Percentiles rank a stretch among this genome's conserved stretches.
phyloP scores from a whole-genome alignment of 371 early-diverging fungal genomes.

The Basidiobolus meristosporus region DNA sequence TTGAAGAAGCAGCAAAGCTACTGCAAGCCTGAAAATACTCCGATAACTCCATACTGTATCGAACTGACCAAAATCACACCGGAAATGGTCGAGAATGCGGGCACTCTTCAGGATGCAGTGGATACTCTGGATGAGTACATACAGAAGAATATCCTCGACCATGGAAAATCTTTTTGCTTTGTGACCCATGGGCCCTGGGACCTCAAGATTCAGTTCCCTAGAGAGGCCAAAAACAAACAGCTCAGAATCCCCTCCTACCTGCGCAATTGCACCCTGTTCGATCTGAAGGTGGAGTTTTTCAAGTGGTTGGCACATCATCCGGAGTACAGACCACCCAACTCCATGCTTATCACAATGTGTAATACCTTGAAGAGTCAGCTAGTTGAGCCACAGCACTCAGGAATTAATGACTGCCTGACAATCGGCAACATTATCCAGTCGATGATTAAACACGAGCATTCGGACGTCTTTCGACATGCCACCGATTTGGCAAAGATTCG shows the following conservation, averaged over 20 bases:
- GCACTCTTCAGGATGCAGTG: conserved; percentile 34
- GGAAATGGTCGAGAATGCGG: conserved; percentile 23
- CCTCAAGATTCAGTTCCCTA: conserved; percentile 44
- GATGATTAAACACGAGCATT: background rate
- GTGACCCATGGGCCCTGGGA: conserved; percentile 61
- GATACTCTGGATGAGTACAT: conserved; percentile 31
- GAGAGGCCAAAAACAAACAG: conserved; percentile 46
- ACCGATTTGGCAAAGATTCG: no score
- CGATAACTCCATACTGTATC: conserved; percentile 40
- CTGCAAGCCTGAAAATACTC: conserved; percentile 36
- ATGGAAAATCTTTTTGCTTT: conserved; percentile 41
- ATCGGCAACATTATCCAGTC: background rate
- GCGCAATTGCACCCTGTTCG: conserved; percentile 39
- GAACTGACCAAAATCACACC: conserved; percentile 42
- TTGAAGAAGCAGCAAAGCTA: conserved; percentile 7
- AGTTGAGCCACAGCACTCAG: background rate
- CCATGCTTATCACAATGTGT: background rate
- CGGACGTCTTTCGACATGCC: background rate
- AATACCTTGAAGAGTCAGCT: background rate
- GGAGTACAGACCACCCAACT: conserved; percentile 11
- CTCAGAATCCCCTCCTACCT: conserved; percentile 37
- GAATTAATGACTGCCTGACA: background rate
- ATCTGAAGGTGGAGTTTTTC: conserved; percentile 47
- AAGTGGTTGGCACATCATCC: conserved; percentile 43
- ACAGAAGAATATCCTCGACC: conserved; percentile 23